A percentile compares a stretch with the other conserved stretches of the same genome.
phyloP scores from a whole-genome alignment of 2,329 filamentous ascomycete genomes.

The Calonectria honghensis region DNA sequence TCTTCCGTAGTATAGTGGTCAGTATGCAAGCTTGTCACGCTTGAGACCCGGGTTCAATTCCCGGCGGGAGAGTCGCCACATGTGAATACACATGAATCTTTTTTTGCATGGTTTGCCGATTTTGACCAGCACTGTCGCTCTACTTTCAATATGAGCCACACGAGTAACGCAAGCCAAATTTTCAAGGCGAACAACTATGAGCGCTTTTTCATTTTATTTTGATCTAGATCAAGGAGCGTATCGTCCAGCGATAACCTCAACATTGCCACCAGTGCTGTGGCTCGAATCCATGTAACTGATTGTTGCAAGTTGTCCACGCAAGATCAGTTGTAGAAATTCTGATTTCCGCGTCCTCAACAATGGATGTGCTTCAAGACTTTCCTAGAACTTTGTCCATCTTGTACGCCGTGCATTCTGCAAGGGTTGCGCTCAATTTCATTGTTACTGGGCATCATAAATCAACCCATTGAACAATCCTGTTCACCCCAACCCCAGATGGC shows the following conservation, averaged over 20 bases:
- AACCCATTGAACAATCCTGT: background rate
- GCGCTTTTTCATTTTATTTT: background rate
- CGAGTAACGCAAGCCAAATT: too few species aligned
- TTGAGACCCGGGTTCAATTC: constrained; percentile 47
- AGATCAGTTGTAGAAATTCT: background rate
- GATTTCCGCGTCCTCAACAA: background rate
- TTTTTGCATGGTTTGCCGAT: background rate
- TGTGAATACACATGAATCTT: constrained; percentile 30
- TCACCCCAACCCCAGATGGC: background rate
- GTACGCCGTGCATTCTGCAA: background rate
- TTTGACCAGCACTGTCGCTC: background rate
- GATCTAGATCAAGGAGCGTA: background rate
- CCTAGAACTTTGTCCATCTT: too few species aligned
- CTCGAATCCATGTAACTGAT: background rate
- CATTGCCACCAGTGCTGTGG: background rate
- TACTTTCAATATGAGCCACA: background rate
- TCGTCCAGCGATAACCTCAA: background rate
- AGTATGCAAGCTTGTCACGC: constrained; percentile 48
- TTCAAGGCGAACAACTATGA: background rate
- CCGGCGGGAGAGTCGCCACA: constrained; percentile 44
- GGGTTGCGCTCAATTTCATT: background rate
- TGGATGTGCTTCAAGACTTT: background rate
- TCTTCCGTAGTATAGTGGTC: constrained; percentile 48
- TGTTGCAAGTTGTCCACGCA: background rate
- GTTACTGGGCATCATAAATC: background rate